Conservation (phyloP, 2,329 filamentous ascomycete species). For the Fusarium sp. region DNA sequence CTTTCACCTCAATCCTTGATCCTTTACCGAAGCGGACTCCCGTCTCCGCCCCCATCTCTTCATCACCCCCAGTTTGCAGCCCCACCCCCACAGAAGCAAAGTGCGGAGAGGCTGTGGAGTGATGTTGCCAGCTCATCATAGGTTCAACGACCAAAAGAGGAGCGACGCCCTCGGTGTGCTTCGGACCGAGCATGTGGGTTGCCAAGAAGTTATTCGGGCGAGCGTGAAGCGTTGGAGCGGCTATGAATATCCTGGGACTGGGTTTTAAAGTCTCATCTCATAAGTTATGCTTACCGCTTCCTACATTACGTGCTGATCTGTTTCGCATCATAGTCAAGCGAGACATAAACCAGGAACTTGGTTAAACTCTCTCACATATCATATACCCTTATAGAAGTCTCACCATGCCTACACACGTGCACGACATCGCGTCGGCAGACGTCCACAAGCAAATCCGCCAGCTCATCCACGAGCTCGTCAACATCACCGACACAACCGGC, state of each 20-base stretch:
- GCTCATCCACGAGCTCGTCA: constrained; percentile 81
- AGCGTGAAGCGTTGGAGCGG: constrained; percentile 12
- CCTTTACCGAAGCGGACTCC: neutral
- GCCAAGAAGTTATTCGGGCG: constrained; percentile 12
- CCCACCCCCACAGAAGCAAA: constrained; percentile 44
- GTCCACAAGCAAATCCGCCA: constrained; percentile 72
- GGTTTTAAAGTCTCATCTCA: neutral
- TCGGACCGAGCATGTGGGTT: constrained; percentile 41
- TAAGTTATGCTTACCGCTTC: constrained; percentile 2
- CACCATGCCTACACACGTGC: constrained; percentile 54
- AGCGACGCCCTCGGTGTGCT: constrained; percentile 31
- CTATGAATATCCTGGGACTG: constrained; percentile 28
- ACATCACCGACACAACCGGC: constrained; percentile 82
- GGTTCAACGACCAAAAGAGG: neutral
- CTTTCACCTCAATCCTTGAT: neutral
- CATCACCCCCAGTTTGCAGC: constrained; percentile 15
- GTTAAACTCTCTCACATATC: neutral
- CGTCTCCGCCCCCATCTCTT: constrained; percentile 38
- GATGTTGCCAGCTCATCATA: constrained; percentile 6
- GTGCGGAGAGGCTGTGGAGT: constrained; percentile 38
- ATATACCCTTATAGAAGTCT: neutral
- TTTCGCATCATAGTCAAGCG: neutral
- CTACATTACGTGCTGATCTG: neutral
- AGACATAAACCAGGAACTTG: neutral
- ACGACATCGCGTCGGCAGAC: constrained; percentile 63